These are phyloP conservation scores for Bruguiera sexangula DNA, from an alignment of 345 rosid genomes.

Conservation along the genomic window DNA sequence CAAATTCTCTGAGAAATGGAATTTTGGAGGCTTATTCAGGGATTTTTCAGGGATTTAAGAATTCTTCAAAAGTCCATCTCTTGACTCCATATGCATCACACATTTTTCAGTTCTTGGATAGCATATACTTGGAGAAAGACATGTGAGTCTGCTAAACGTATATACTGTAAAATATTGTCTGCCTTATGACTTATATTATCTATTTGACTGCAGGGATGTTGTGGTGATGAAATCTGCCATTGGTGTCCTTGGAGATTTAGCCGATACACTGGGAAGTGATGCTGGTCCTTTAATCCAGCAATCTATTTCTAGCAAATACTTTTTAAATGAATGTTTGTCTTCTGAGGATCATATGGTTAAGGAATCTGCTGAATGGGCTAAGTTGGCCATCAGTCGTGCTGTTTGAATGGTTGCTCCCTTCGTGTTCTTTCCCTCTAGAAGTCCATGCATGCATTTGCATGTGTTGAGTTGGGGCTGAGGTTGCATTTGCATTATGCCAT, in stretches of 20 bases:
- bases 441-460: slow-evolving; percentile 41
- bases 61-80: slow-evolving; percentile 41
- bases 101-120: slow-evolving; percentile 60
- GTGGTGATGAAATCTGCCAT: slow-evolving; percentile 68
- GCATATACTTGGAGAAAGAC: slow-evolving; percentile 64
- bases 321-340: slow-evolving; percentile 58
- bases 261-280: slow-evolving; percentile 62
- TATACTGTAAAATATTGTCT: not conserved
- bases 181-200: slow-evolving; percentile 5
- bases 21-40: slow-evolving; percentile 17
- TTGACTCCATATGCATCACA: slow-evolving; percentile 56
- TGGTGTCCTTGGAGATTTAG: slow-evolving; percentile 66
- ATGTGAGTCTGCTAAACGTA: slow-evolving; percentile 37
- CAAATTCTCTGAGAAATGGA: slow-evolving; percentile 18
- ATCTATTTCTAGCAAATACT: slow-evolving; percentile 57
- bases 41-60: slow-evolving; percentile 13
- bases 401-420: slow-evolving; percentile 38
- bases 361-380: slow-evolving; percentile 62
- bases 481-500: slow-evolving; percentile 20
- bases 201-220: slow-evolving; percentile 43
- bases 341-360: slow-evolving; percentile 57
- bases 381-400: slow-evolving; percentile 56
- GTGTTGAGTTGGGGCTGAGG: slow-evolving; percentile 24
- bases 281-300: slow-evolving; percentile 64
- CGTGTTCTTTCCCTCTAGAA: not conserved